phyloP scores from a whole-genome alignment of 257 asterid species.

The Perilla frutescens region DNA sequence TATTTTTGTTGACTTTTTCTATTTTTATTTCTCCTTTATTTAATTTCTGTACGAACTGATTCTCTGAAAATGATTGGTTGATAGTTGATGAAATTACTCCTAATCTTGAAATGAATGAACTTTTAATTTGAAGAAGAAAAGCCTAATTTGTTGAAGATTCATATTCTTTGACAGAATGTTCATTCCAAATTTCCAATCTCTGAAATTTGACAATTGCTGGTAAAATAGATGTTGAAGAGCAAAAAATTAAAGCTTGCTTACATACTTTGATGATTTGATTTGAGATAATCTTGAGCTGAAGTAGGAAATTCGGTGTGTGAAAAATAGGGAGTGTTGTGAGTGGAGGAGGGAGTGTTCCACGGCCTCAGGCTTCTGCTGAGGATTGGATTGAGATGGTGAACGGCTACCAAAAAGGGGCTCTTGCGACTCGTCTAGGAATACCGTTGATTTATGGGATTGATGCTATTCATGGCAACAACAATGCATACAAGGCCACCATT shows the following conservation, averaged over 20 bases:
- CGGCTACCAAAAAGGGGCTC: conserved; percentile 49
- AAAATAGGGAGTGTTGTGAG: conserved; percentile 58
- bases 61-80: neutral
- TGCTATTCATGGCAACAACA: conserved; percentile 63
- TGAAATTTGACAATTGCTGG: neutral
- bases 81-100: neutral
- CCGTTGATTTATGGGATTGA: conserved; percentile 67
- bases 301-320: neutral
- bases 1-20: neutral
- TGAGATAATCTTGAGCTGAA: neutral
- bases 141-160: neutral
- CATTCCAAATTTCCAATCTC: too few relatives aligned
- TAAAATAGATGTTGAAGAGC: neutral
- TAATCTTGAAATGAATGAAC: neutral
- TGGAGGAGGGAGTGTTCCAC: conserved; percentile 62
- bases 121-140: neutral
- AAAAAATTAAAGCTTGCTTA: too few relatives aligned
- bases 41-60: neutral
- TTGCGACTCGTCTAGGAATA: conserved; percentile 57
- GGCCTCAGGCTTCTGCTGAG: conserved; percentile 48
- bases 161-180: too few relatives aligned
- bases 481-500: conserved; percentile 58
- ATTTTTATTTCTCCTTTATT: neutral
- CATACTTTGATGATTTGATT: neutral
- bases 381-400: conserved; percentile 61